Base-by-base conservation (phyloP, 805 yeast species). In the Myxozyma kluyveri region DNA sequence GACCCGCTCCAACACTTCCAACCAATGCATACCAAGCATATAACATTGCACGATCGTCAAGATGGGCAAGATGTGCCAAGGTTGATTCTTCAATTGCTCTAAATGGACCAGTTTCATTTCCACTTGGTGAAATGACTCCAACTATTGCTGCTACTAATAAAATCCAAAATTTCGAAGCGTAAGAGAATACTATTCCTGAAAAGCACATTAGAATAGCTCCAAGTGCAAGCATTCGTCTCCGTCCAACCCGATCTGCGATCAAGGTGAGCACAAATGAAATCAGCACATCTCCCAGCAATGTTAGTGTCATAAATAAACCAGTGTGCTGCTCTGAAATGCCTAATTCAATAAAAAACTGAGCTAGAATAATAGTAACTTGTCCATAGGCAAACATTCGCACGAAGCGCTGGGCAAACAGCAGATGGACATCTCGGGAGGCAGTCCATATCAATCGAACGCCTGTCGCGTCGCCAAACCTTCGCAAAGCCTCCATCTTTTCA, bases 31-130 rank as follows among this genome's bases (percentile, higher is more conserved):
- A 79, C 83, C 83, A 79, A 5, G 82, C 78, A 59, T 75, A 80
- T n/a, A 77, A 68, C 59, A 80, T 83, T 0, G 82, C 71, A 47
- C 82, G 64, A 27, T 73, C 67, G 9, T 69, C 70, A 14, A 68
- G 60, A 4, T 71, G 64, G 3, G 72, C 69, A 51, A 79, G 62
- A 17, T 78, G 75, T 0, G 83, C 80, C 33, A 79, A 67, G 1
- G 77, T 64, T 27, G 78, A 69, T 55, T 79, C 82, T 59, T 80
- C 84, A n/a, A 79, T 67, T 6, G 81, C 74, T 52, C 82, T 67
- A 64, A 79, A 80, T 0, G 83, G 81, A 0, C 83, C 83, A 22
- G 77, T 80, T 53, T 80, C 84, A 4, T 75, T 76, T 3, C 84
- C 84, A n/a, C 75, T 56, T 2, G 82, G 81, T 1, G 82, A 77